These are phyloP conservation scores for Cutaneotrichosporon sp. DNA, from an alignment of 1,284 basidiomycete genomes.

Conservation along the genomic window DNA sequence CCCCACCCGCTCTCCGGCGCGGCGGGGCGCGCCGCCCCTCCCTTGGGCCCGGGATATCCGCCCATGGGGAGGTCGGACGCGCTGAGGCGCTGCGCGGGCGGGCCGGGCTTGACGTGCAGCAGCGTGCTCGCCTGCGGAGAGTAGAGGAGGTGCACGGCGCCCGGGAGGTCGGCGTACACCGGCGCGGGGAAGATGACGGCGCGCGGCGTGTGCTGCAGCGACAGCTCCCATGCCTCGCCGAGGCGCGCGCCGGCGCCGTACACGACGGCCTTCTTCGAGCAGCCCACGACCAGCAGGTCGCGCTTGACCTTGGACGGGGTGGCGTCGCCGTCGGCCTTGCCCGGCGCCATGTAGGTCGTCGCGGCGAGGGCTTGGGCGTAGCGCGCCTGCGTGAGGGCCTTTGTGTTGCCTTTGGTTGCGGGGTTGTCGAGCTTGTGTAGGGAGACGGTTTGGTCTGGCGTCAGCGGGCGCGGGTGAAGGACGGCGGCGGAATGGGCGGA, in stretches of 20 bases:
- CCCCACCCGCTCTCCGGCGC: conserved; percentile 12
- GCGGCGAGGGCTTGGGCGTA: conserved; percentile 77
- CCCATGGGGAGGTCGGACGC: conserved; percentile 66
- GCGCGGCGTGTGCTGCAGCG: conserved; percentile 81
- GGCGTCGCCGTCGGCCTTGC: conserved; percentile 55
- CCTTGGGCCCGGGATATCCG: conserved; percentile 21
- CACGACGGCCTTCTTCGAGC: conserved; percentile 77
- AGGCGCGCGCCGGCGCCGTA: conserved; percentile 50
- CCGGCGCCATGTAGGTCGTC: conserved; percentile 27
- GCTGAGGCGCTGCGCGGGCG: conserved; percentile 64
- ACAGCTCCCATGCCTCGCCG: conserved; percentile 59
- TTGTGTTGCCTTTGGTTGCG: conserved; percentile 61
- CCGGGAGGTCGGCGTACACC: conserved; percentile 44
- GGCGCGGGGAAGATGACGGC: conserved; percentile 43
- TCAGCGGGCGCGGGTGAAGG: conserved; percentile 11
- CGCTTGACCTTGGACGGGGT: conserved; percentile 65
- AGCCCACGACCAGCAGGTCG: conserved; percentile 71
- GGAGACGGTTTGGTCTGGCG: conserved; percentile 49
- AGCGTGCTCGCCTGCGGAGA: conserved; percentile 71
- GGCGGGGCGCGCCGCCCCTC: conserved; percentile 5
- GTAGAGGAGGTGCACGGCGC: conserved; percentile 61
- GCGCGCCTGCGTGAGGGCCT: conserved; percentile 70
- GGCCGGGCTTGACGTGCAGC: conserved; percentile 62
- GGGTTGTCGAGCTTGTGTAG: conserved; percentile 63
- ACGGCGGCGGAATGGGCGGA: too few relatives aligned